These are phyloP conservation scores for Rubia tinctorum DNA, from an alignment of 305 asterid species.

Conservation along the genomic window DNA sequence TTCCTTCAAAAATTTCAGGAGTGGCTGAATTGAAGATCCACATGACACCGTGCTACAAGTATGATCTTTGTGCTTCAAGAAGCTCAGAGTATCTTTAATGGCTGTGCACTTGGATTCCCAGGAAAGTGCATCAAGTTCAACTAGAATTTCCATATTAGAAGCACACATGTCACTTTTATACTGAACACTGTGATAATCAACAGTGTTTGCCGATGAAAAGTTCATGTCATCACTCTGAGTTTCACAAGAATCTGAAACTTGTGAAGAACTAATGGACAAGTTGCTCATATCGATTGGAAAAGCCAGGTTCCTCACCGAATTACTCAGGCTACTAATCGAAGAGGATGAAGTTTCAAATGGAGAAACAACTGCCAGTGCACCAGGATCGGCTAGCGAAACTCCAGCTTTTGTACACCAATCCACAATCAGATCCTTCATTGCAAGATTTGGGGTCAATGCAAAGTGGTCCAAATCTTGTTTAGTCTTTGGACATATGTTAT, in stretches of 20 bases:
- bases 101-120: slow-evolving; percentile 61
- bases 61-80: slow-evolving; percentile 32
- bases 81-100: slow-evolving; percentile 41
- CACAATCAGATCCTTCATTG: slow-evolving; percentile 46
- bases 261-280: slow-evolving; percentile 45
- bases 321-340: slow-evolving; percentile 70
- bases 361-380: slow-evolving; percentile 24
- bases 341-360: slow-evolving; percentile 48
- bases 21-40: slow-evolving; percentile 30
- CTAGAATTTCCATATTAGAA: slow-evolving; percentile 30
- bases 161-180: slow-evolving; percentile 17
- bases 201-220: slow-evolving; percentile 8
- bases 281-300: slow-evolving; percentile 60
- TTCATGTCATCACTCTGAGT: slow-evolving; percentile 14
- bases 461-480: slow-evolving; percentile 35
- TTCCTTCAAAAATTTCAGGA: slow-evolving; percentile 55
- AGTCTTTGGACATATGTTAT: slow-evolving; percentile 60
- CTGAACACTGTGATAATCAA: slow-evolving; percentile 17
- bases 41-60: slow-evolving; percentile 31
- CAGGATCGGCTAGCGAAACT: slow-evolving; percentile 41
- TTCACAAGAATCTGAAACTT: slow-evolving; percentile 26
- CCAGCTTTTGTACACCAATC: slow-evolving; percentile 45
- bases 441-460: slow-evolving; percentile 48
- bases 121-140: slow-evolving; percentile 47
- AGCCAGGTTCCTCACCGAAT: slow-evolving; percentile 55